Evolutionary conservation across 805 yeast genomes (phyloP), one percentile per base, ranked within the genome.

Genomic region (Pichia thaimueangensis): DNA sequence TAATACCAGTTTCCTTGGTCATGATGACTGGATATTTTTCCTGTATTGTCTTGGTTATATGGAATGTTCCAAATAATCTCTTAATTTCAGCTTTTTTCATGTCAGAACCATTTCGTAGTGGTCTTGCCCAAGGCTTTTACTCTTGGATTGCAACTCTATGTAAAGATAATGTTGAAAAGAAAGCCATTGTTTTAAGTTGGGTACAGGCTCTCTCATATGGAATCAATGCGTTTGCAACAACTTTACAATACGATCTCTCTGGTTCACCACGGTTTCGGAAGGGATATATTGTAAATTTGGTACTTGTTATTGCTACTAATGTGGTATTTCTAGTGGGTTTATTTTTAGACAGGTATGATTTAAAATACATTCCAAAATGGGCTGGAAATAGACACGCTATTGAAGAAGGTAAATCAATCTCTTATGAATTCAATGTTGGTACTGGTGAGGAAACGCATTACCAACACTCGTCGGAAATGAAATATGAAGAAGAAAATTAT

Each of bases 71-170:
- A n/a, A 42, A 41, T 17, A 32, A 36, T 1, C 34, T 45, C 5
- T 27, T 48, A 7, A 45, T 78, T 75, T 57, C 70, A 9, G 60
- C 70, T 12, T 78, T 73, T 54, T 74, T 68, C 48, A 47, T 74
- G 7, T 33, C 35, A 23, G 21, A 23, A 15, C 43, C 46, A 6
- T 48, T 41, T 30, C 30, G 33, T 20, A 37, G 35, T 41, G 56
- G 56, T 12, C 25, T 53, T 20, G 49, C 56, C 10, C 56, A 53
- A 31, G 22, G 42, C 10, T 50, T 37, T 23, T 53, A 35, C 33
- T 28, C 48, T n/a, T 53, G 55, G 56, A 40, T 47, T 34, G 52
- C 56, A 6, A 31, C 49, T 3, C 38, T 53, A 21, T 52, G 54
- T 43, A 39, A 42, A 10, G 55, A 53, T 35, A 46, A 51, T 35